A percentile compares a stretch with the other conserved stretches of the same genome.
Conservation (phyloP, 2,329 filamentous ascomycete species). For the Hirsutella rhossiliensis region DNA sequence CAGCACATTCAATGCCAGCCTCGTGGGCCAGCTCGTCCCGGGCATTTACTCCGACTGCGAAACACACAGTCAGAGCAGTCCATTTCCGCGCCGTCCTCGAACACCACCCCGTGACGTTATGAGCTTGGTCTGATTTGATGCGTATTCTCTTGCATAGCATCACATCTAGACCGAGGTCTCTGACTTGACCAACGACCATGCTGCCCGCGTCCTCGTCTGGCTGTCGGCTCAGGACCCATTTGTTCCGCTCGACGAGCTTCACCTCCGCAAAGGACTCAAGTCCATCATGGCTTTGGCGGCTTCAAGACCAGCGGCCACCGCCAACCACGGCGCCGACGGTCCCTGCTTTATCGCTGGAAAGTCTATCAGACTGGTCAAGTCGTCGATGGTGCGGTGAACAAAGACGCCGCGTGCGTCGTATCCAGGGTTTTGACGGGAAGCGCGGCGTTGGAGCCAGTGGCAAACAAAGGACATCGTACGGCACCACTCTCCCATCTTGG, state of each 20-base stretch:
- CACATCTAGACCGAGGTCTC: constrained; percentile 67
- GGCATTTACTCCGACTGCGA: constrained; percentile 77
- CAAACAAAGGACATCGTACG: constrained; percentile 73
- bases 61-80: constrained; percentile 74
- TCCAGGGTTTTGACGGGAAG: constrained; percentile 60
- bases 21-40: constrained; percentile 63
- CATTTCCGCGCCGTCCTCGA: constrained; percentile 70
- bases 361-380: constrained; percentile 63
- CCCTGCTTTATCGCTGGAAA: constrained; percentile 56
- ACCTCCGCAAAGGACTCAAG: constrained; percentile 62
- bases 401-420: constrained; percentile 75
- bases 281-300: constrained; percentile 90
- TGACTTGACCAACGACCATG: constrained; percentile 74
- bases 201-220: constrained; percentile 69
- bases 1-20: constrained; percentile 61
- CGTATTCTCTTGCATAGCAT: constrained; percentile 64
- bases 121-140: constrained; percentile 56
- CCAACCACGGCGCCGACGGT: constrained; percentile 68
- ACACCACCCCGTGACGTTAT: constrained; percentile 59
- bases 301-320: constrained; percentile 77
- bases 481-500: constrained; percentile 53
- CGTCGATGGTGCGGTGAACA: constrained; percentile 77
- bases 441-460: constrained; percentile 76
- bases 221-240: constrained; percentile 74
- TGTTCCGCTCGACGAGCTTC: constrained; percentile 68